Evolutionary conservation across 1,284 basidiomycete genomes (phyloP), one percentile per base, ranked within the genome.

Genomic region (Sanghuangporus sanghuang): DNA sequence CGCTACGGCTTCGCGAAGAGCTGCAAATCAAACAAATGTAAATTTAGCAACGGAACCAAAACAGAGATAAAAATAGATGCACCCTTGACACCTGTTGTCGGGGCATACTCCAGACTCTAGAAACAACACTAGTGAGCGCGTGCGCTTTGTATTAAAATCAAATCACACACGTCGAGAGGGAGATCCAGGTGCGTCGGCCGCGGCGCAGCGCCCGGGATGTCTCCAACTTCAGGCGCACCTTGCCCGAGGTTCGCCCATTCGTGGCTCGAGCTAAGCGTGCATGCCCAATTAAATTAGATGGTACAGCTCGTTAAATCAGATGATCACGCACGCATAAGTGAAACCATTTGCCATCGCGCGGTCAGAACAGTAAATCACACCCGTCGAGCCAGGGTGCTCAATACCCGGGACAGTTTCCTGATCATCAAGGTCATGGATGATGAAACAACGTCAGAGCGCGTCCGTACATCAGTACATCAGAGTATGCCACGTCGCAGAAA

Each of bases 61-160:
- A 32, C 4, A 32, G 27, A 2, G 27, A 32, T 32, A 81, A 32
- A 64, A 57, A 64, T 70, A 62, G 4, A 66, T 73, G 18, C 69
- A 89, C 89, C 84, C 80, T 90, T 94, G 54, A 95, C 88, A 59
- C 95, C 95, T 0, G 93, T 93, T 1, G 95, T 96, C 0, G 96
- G 95, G 1, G 93, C 95, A 71, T 97, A 97, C 75, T 96, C 93
- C 70, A 95, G 81, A 46, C 92, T 89, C 61, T 63, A 42, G 7
- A 48, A 50, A 32, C 2, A 6, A 11, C 14, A 16, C n/a, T 6
- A n/a, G 21, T 18, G 5, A 46, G 44, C 27, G 27, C 40, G 11
- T 14, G 38, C 55, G 21, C 27, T 14, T 48, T n/a, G 23, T 21
- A 44, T 16, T 46, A 9, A 46, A 2, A 18, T 4, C 23, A 63